Percentiles rank a stretch among this genome's conserved stretches.
These are phyloP conservation scores for Emmonsiellopsis sp. DNA, from an alignment of 2,329 filamentous ascomycete species.

Conservation along the genomic window DNA sequence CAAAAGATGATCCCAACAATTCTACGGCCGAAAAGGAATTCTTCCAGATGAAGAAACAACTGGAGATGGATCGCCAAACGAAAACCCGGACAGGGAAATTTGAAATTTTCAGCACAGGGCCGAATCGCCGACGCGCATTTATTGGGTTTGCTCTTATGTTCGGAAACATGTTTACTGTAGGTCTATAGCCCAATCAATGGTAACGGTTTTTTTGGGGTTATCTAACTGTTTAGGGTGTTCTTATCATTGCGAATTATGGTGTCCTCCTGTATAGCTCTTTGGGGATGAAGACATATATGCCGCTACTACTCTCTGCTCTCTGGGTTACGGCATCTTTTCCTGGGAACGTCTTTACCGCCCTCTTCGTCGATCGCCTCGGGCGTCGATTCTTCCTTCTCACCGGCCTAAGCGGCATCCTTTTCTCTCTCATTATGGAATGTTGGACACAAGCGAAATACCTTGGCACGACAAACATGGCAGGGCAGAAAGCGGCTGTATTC, in stretches of 20 bases:
- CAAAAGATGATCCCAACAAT: conserved; percentile 29
- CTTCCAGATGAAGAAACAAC: conserved; percentile 36
- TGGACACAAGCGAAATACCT: conserved; percentile 27
- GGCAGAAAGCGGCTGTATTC: conserved; percentile 29
- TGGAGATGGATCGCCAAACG: conserved; percentile 30
- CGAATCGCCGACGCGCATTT: conserved; percentile 32
- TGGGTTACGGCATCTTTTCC: conserved; percentile 30
- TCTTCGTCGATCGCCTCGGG: conserved; percentile 31
- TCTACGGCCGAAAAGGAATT: conserved; percentile 31
- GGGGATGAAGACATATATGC: conserved; percentile 24
- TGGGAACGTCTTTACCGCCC: conserved; percentile 32
- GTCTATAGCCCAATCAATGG: not conserved
- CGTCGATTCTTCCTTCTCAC: conserved; percentile 28
- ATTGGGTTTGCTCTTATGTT: conserved; percentile 34
- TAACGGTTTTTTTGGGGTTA: not conserved
- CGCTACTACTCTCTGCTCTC: conserved; percentile 28
- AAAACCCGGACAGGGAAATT: conserved; percentile 22
- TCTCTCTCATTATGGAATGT: conserved; percentile 24
- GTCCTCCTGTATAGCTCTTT: conserved; percentile 28
- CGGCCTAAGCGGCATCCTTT: conserved; percentile 24
- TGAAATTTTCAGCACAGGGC: conserved; percentile 33
- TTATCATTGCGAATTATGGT: conserved; percentile 27
- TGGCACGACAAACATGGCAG: conserved; percentile 24
- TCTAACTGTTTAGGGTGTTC: conserved; percentile 15
- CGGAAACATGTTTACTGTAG: conserved; percentile 26